Evolutionary conservation across 441 rosid genomes (phyloP).

Genomic region (Populus tomentosa): DNA sequence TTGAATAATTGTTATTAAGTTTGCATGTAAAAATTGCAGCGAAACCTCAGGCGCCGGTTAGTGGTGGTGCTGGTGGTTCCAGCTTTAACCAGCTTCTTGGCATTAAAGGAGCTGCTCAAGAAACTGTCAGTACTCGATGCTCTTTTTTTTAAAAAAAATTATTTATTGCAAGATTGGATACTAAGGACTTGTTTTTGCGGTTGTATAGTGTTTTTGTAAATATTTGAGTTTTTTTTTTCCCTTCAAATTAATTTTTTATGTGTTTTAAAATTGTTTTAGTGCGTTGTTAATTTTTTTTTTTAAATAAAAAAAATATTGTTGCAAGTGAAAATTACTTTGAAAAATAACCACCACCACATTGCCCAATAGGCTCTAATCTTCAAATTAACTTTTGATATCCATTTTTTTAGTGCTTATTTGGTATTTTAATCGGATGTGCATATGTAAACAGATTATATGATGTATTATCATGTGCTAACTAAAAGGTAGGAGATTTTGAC

Average conservation of each 20-base stretch:
- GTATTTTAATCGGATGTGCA: too few species aligned
- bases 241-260: not conserved
- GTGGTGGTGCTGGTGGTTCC: slow-evolving; percentile 43
- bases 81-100: slow-evolving; percentile 94
- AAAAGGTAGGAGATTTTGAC: not conserved
- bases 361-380: not conserved
- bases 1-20: not conserved
- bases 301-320: too few species aligned
- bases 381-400: not conserved
- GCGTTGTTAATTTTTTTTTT: not conserved
- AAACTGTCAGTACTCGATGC: slow-evolving; percentile 44
- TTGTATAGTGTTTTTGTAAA: too few species aligned
- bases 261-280: not conserved
- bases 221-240: too few species aligned
- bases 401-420: not conserved
- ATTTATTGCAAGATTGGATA: too few species aligned
- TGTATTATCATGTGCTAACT: not conserved
- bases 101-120: slow-evolving; percentile 94
- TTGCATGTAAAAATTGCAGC: not conserved
- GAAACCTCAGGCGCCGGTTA: slow-evolving; percentile 62
- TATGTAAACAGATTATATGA: not conserved
- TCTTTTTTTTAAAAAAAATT: not conserved
- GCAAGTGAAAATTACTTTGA: too few species aligned
- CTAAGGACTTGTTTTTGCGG: too few species aligned
- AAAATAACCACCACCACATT: too few species aligned